These are phyloP conservation scores for Aschersonia sp. DNA, from an alignment of 2,329 filamentous ascomycete genomes.

Conservation along the genomic window DNA sequence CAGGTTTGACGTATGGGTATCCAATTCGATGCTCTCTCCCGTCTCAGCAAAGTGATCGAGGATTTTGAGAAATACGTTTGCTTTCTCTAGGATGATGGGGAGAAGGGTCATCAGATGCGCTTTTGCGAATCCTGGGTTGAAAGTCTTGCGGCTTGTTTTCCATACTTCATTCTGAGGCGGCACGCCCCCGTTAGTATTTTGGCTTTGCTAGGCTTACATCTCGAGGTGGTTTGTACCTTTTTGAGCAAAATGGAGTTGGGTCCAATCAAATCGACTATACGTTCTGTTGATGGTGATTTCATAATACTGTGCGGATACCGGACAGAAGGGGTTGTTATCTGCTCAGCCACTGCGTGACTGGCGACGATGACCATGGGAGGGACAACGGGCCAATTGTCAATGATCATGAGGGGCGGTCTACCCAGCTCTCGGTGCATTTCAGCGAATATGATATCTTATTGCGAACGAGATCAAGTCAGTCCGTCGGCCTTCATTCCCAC, in stretches of 20 bases:
- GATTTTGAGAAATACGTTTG: slow-evolving; percentile 3
- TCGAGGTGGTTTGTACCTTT: neutral
- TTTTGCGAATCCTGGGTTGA: slow-evolving; percentile 23
- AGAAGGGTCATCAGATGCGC: slow-evolving; percentile 22
- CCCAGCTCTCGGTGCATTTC: slow-evolving; percentile 14
- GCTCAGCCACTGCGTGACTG: slow-evolving; percentile 21
- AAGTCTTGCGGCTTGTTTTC: slow-evolving; percentile 15
- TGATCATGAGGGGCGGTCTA: slow-evolving; percentile 16
- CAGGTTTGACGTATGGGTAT: slow-evolving; percentile 14
- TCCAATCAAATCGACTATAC: slow-evolving; percentile 11
- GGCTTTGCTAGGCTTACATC: too few species aligned
- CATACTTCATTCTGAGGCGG: slow-evolving; percentile 6
- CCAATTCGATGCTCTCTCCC: slow-evolving; percentile 13
- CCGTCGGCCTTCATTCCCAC: too few species aligned
- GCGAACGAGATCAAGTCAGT: too few species aligned
- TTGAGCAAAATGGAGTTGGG: slow-evolving; percentile 8
- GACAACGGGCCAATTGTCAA: slow-evolving; percentile 20
- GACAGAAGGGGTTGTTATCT: slow-evolving; percentile 17
- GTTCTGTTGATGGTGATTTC: slow-evolving; percentile 15
- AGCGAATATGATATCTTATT: neutral
- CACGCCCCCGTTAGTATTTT: neutral
- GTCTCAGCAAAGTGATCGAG: slow-evolving; percentile 14
- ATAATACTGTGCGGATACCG: slow-evolving; percentile 15
- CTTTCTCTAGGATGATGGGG: slow-evolving; percentile 20
- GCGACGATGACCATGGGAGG: slow-evolving; percentile 17